Conservation (phyloP, 306 rosid species). For the Glycine soja region DNA sequence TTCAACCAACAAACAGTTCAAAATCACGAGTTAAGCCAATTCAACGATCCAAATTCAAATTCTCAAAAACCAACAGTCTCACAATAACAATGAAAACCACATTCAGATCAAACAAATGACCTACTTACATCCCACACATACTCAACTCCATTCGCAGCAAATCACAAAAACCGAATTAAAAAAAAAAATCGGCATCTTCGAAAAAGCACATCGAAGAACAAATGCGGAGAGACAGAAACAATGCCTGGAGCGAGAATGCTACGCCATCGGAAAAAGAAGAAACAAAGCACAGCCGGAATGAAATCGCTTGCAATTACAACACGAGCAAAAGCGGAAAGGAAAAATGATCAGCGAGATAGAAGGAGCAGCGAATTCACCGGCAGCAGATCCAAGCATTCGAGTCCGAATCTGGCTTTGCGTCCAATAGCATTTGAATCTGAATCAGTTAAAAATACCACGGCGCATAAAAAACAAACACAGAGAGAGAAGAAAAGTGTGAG, state of each 20-base stretch:
- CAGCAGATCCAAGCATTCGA: slow-evolving; percentile 79
- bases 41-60: slow-evolving; percentile 31
- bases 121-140: slow-evolving; percentile 25
- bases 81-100: slow-evolving; percentile 26
- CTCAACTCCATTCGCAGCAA: slow-evolving; percentile 46
- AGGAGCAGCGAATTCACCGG: slow-evolving; percentile 60
- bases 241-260: slow-evolving; percentile 33
- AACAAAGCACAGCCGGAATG: slow-evolving; percentile 1
- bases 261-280: neutral
- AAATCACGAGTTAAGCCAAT: slow-evolving; percentile 10
- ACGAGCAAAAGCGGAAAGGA: neutral
- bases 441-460: slow-evolving; percentile 29
- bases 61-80: neutral
- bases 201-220: neutral
- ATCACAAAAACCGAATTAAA: slow-evolving; percentile 26
- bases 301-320: neutral
- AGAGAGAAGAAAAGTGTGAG: slow-evolving; percentile 43
- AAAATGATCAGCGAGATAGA: slow-evolving; percentile 25
- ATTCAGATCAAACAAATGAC: slow-evolving; percentile 45
- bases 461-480: neutral
- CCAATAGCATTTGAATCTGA: slow-evolving; percentile 63
- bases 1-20: neutral
- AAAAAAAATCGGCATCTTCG: neutral
- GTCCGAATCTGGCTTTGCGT: slow-evolving; percentile 41
- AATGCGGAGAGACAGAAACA: slow-evolving; percentile 31